A percentile compares a stretch with the other conserved stretches of the same genome.
phyloP scores from a whole-genome alignment of 176 grass and related monocot genomes.

The Poa annua region DNA sequence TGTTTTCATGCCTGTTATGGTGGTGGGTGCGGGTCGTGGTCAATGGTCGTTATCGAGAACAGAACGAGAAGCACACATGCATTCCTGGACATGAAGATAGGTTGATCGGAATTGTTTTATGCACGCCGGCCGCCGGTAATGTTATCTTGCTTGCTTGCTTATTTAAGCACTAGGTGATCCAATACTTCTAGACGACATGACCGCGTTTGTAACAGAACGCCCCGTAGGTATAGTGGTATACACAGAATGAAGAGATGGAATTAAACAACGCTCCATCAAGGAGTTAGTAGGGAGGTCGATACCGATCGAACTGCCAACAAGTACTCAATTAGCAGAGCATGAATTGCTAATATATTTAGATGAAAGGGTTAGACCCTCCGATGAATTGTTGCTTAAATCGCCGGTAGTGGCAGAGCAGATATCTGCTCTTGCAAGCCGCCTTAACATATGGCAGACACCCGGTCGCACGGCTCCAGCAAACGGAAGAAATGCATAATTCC shows the following conservation, averaged over 20 bases:
- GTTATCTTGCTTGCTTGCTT: background rate
- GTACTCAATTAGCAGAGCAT: background rate
- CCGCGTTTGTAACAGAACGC: constrained; percentile 1
- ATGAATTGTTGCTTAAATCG: no score
- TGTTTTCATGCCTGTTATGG: background rate
- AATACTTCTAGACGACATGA: background rate
- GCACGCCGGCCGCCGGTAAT: background rate
- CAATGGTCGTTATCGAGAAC: constrained; percentile 30
- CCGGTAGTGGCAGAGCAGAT: no score
- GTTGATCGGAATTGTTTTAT: constrained; percentile 7
- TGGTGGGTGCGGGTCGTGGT: constrained; percentile 30
- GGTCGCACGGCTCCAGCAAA: no score
- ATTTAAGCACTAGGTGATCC: background rate
- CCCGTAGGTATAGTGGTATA: background rate
- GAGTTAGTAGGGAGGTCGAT: constrained; percentile 23
- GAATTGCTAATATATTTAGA: background rate
- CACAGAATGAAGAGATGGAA: background rate
- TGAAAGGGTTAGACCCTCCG: no score
- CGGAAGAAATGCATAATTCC: no score
- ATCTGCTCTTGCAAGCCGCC: background rate
- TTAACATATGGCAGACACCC: background rate
- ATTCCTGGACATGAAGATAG: constrained; percentile 4
- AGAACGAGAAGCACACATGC: no score
- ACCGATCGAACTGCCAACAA: constrained; percentile 11
- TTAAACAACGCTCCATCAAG: background rate